These are phyloP conservation scores for Crithidia expoeki DNA, from an alignment of 208 protist genomes.

Conservation along the genomic window DNA sequence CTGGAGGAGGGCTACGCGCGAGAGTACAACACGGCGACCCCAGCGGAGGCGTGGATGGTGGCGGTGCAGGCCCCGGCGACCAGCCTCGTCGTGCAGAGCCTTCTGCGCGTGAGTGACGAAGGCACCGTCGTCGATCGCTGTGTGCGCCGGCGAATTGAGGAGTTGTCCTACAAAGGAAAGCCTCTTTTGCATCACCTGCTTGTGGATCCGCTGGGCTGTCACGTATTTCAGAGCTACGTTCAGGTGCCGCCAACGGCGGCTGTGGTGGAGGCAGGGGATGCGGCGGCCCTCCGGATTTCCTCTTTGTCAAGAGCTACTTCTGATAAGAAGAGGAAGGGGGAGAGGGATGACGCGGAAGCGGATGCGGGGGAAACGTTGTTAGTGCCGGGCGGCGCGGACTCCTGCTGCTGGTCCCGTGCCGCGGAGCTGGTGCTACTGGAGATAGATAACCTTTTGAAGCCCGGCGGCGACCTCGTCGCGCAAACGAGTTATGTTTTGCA, in stretches of 20 bases:
- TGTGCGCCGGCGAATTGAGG: conserved; percentile 61
- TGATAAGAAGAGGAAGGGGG: not conserved
- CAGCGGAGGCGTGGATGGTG: conserved; percentile 74
- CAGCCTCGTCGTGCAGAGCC: conserved; percentile 85
- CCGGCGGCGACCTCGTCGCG: conserved; percentile 48
- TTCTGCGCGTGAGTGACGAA: conserved; percentile 71
- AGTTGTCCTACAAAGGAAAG: conserved; percentile 45
- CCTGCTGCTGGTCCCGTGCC: conserved; percentile 71
- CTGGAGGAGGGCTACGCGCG: conserved; percentile 60
- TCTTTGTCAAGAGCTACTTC: not conserved
- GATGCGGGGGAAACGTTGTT: not conserved
- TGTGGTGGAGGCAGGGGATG: conserved; percentile 54
- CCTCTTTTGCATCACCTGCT: conserved; percentile 68
- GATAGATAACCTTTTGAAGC: conserved; percentile 57
- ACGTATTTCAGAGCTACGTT: conserved; percentile 88
- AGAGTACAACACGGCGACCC: conserved; percentile 36
- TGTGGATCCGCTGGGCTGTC: conserved; percentile 69
- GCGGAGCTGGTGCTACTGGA: conserved; percentile 47
- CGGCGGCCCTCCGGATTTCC: conserved; percentile 10
- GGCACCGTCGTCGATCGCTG: conserved; percentile 47
- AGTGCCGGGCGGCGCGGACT: conserved; percentile 21
- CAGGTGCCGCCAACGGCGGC: conserved; percentile 51
- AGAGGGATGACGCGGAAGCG: not conserved
- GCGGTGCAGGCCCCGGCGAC: conserved; percentile 65
- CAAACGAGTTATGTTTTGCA: conserved; percentile 74